Conservation (phyloP, 2,329 filamentous ascomycete genomes). For the Berkeleyomyces rouxiae region DNA sequence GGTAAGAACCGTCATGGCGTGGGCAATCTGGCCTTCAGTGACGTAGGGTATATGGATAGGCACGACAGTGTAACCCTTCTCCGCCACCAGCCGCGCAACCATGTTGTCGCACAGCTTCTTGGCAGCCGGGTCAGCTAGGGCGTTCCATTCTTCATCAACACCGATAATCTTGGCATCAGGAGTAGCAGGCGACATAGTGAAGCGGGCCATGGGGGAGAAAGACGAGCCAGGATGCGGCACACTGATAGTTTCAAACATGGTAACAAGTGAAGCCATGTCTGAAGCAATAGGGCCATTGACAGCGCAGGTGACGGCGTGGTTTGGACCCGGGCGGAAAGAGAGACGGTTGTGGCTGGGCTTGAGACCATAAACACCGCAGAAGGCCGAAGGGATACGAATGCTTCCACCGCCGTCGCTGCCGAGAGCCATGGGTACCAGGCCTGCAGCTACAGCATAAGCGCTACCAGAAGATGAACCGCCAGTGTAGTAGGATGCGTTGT, state of each 20-base stretch:
- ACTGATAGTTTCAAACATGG: conserved; percentile 48
- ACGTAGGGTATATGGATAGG: conserved; percentile 42
- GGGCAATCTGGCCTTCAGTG: conserved; percentile 50
- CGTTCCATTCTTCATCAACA: conserved; percentile 49
- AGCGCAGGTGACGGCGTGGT: conserved; percentile 42
- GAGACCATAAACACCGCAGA: conserved; percentile 58
- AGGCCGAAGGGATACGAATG: conserved; percentile 55
- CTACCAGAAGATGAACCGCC: conserved; percentile 63
- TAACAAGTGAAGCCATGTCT: conserved; percentile 48
- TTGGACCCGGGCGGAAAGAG: conserved; percentile 41
- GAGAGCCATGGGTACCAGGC: conserved; percentile 53
- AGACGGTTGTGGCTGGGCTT: conserved; percentile 55
- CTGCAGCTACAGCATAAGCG: conserved; percentile 51
- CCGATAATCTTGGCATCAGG: conserved; percentile 36
- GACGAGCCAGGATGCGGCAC: conserved; percentile 41
- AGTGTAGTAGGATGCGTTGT: conserved; percentile 56
- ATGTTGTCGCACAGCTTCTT: conserved; percentile 26
- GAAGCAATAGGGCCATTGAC: conserved; percentile 52
- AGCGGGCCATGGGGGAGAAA: conserved; percentile 29
- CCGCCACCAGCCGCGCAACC: conserved; percentile 35
- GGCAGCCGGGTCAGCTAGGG: conserved; percentile 25
- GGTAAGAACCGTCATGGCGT: conserved; percentile 56
- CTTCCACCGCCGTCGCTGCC: conserved; percentile 60
- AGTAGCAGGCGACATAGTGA: conserved; percentile 17
- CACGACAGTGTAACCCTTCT: conserved; percentile 36